phyloP scores from a whole-genome alignment of 129 eudicot species.

The Arctium minus region DNA sequence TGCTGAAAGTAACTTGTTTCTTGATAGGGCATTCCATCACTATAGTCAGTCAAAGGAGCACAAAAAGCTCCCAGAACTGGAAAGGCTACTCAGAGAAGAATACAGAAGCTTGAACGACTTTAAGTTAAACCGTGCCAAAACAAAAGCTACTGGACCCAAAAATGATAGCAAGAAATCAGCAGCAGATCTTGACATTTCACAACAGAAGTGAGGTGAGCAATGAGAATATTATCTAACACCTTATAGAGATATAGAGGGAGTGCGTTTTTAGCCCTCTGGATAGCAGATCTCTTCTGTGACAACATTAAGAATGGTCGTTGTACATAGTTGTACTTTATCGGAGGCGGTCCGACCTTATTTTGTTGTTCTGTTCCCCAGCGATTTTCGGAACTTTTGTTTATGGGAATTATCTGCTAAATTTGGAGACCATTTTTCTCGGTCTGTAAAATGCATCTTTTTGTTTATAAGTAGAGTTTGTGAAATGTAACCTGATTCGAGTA shows the following conservation, averaged over 20 bases:
- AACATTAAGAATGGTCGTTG: slow-evolving; percentile 17
- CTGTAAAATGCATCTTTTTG: slow-evolving; percentile 26
- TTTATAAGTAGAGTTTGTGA: slow-evolving; percentile 9
- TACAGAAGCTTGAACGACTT: slow-evolving; percentile 76
- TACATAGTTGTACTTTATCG: slow-evolving; percentile 30
- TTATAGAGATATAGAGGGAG: slow-evolving; percentile 17
- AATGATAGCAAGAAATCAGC: slow-evolving; percentile 26
- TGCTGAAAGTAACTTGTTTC: background rate
- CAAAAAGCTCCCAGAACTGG: slow-evolving; percentile 65
- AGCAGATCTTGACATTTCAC: background rate
- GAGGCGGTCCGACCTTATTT: slow-evolving; percentile 16
- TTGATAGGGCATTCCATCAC: slow-evolving; percentile 91
- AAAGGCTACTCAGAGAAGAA: slow-evolving; percentile 69
- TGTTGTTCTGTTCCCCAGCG: slow-evolving; percentile 13
- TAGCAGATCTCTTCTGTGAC: slow-evolving; percentile 16
- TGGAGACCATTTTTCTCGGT: slow-evolving; percentile 1
- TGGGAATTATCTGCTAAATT: slow-evolving; percentile 21
- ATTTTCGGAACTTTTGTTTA: slow-evolving; percentile 16
- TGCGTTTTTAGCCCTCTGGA: slow-evolving; percentile 12
- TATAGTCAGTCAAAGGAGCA: slow-evolving; percentile 49
- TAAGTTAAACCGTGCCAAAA: slow-evolving; percentile 46
- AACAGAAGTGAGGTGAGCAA: slow-evolving; percentile 10
- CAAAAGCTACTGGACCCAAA: slow-evolving; percentile 27
- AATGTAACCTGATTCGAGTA: background rate
- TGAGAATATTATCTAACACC: slow-evolving; percentile 24